Conservation (phyloP, 495 filamentous ascomycete species). For the Aspergillus bertholletiae region DNA sequence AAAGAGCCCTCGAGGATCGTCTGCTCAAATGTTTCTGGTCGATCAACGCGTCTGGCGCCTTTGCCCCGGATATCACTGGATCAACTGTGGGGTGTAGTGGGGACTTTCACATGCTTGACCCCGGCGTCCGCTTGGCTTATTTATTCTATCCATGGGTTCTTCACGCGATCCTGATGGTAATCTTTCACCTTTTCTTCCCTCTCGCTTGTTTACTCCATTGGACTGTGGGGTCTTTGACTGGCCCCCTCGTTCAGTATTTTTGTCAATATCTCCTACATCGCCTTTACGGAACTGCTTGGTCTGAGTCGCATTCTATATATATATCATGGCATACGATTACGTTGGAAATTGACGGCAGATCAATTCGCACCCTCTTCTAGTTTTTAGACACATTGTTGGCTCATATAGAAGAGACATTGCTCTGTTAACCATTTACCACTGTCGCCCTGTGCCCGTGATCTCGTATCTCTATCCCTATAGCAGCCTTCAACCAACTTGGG, state of each 20-base stretch:
- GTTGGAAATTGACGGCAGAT: background rate
- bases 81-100: slow-evolving; percentile 12
- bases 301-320: no score
- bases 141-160: slow-evolving; percentile 18
- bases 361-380: background rate
- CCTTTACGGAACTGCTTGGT: no score
- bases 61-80: background rate
- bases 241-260: no score
- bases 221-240: no score
- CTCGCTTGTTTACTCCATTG: background rate
- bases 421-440: background rate
- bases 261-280: no score
- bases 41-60: background rate
- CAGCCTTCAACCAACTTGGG: no score
- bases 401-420: background rate
- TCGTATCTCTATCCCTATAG: no score
- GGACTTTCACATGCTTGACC: slow-evolving; percentile 32
- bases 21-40: background rate
- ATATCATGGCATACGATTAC: background rate
- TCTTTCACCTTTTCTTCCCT: background rate
- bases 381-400: background rate
- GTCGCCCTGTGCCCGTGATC: background rate
- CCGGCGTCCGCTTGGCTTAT: slow-evolving; percentile 10
- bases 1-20: background rate
- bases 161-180: background rate